phyloP scores from a whole-genome alignment of 139 green algal species.

The Auxenochlorella pyrenoidosa region DNA sequence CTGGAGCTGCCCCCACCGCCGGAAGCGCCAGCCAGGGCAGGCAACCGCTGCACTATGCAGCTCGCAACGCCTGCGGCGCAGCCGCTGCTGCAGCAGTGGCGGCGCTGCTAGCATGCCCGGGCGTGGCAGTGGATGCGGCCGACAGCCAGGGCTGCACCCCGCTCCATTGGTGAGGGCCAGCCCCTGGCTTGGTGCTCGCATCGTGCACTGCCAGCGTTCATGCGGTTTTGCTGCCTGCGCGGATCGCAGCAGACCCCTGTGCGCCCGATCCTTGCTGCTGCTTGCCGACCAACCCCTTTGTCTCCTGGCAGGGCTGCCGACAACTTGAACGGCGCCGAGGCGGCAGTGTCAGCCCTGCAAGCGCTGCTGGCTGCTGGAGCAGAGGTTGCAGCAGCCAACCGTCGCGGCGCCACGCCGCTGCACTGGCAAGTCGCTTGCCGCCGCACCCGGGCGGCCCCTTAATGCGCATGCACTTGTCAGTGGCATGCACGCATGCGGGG shows the following conservation, averaged over 20 bases:
- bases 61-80: not conserved
- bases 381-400: not conserved
- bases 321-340: not conserved
- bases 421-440: not conserved
- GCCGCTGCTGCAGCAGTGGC: not conserved
- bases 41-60: constrained; percentile 15
- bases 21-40: not conserved
- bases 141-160: constrained; percentile 3
- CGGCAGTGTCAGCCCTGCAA: not conserved
- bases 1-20: not conserved
- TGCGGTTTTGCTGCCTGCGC: too few species aligned
- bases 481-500: too few species aligned
- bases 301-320: constrained; percentile 12
- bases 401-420: constrained; percentile 4
- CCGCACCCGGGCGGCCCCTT: not conserved
- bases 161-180: not conserved
- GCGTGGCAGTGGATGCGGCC: not conserved
- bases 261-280: not conserved
- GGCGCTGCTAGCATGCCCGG: constrained; percentile 1
- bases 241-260: too few species aligned
- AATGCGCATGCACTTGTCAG: not conserved
- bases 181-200: too few species aligned
- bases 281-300: too few species aligned
- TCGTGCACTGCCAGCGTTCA: too few species aligned
- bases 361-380: constrained; percentile 15